Base-by-base conservation (phyloP, 2,329 filamentous ascomycete species). In the Cryphonectria nitschkei region DNA sequence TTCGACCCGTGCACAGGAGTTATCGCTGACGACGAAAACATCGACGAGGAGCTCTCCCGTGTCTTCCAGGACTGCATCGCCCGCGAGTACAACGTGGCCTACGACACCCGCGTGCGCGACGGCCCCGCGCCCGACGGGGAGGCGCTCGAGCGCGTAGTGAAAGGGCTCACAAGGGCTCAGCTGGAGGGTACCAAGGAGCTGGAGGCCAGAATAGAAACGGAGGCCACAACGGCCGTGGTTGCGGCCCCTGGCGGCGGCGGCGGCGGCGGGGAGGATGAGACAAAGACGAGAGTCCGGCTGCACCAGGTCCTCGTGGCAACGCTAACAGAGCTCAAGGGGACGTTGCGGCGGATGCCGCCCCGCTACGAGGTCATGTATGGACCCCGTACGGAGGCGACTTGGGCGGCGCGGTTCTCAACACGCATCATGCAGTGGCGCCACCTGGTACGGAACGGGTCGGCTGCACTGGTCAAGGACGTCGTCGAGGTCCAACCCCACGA, bases 351-450 rank as follows among this genome's bases (percentile, higher is more conserved):
- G 65, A 41, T 50, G 37, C 52, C 63, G 19, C 58, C 63, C n/a
- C 71, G 71, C 14, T 72, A 72, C 68, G 71, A 70, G 29, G 54
- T 68, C 39, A 2, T 29, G 14, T 69, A 70, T 46, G 71, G 71
- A 3, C 68, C 68, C 2, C 68, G 71, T 16, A 66, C 68, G 14
- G 71, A 72, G 56, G 71, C 65, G 32, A 70, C 71, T 0, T 72
- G 71, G 71, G 71, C 71, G 1, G 65, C 71, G 7, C 71, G 71
- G 32, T 70, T 70, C 52, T 66, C 71, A 8, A 72, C 71, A 9
- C 71, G 71, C 22, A 46, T 72, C 65, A 70, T 72, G 54, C 71
- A 72, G 62, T 72, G 71, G 71, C 68, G 71, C 19, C 68, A 62
- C 52, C 46, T 67, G 32, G 70, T 70, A 43, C 68, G 68, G 22